Conservation (phyloP, 2,329 filamentous ascomycete genomes). For the Truncatella angustata region DNA sequence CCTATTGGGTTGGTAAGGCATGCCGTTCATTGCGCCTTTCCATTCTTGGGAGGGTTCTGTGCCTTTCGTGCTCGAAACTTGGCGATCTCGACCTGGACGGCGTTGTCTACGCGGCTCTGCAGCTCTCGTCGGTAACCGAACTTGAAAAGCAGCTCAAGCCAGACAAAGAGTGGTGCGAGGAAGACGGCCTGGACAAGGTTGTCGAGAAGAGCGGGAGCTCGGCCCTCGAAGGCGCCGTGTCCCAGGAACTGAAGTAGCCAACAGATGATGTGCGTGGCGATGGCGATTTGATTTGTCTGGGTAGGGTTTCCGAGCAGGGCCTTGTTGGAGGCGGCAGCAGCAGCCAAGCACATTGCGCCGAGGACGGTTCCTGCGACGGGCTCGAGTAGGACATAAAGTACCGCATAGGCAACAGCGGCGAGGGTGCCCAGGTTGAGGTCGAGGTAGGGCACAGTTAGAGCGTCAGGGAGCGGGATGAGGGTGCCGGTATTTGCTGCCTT, state of each 20-base stretch:
- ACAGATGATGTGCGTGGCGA: conserved; percentile 66
- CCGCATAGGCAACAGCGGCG: conserved; percentile 65
- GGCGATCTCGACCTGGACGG: conserved; percentile 71
- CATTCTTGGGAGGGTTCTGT: conserved; percentile 38
- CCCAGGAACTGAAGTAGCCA: conserved; percentile 93
- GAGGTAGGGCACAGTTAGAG: conserved; percentile 66
- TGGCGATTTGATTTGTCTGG: conserved; percentile 54
- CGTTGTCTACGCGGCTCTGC: conserved; percentile 74
- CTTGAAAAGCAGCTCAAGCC: conserved; percentile 89
- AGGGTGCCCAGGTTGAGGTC: conserved; percentile 66
- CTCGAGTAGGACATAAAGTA: conserved; percentile 87
- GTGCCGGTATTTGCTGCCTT: conserved; percentile 62
- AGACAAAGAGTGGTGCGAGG: conserved; percentile 93
- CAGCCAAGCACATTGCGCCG: conserved; percentile 71
- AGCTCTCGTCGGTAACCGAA: conserved; percentile 89
- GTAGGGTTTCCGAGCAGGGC: conserved; percentile 58
- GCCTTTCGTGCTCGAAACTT: conserved; percentile 66
- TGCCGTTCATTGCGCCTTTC: conserved; percentile 46
- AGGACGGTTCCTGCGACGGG: conserved; percentile 83
- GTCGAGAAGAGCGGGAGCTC: conserved; percentile 85
- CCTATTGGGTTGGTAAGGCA: background rate
- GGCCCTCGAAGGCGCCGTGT: conserved; percentile 83
- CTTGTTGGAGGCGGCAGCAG: conserved; percentile 74
- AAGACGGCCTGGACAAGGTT: conserved; percentile 91
- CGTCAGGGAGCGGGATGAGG: conserved; percentile 63